Evolutionary conservation across 352 stramenopile genomes (phyloP).

Genomic region (Phytopythium boreale): DNA sequence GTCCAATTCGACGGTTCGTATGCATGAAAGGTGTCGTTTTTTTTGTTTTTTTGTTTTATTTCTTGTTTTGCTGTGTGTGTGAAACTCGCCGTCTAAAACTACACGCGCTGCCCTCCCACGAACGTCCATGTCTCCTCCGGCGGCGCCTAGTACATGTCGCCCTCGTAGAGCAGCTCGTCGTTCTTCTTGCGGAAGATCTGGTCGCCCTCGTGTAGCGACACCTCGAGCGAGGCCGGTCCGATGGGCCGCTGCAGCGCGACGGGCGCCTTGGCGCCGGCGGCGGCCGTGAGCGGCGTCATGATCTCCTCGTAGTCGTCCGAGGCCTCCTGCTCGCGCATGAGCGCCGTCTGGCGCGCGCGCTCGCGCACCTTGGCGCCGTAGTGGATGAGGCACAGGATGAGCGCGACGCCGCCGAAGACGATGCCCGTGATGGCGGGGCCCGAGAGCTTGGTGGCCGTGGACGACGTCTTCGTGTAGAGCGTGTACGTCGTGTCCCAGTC

Average conservation of each 20-base stretch:
- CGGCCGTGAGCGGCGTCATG: conserved; percentile 83
- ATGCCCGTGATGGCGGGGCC: conserved; percentile 73
- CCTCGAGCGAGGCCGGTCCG: conserved; percentile 60
- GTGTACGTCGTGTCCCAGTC: conserved; percentile 77
- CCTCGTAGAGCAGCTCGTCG: conserved; percentile 85
- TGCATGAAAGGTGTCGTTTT: not conserved
- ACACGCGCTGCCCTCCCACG: not conserved
- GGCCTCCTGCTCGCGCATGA: conserved; percentile 87
- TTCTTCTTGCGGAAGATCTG: conserved; percentile 86
- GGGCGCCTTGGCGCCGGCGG: conserved; percentile 56
- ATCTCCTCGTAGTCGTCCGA: conserved; percentile 90
- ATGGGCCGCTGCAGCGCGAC: conserved; percentile 63
- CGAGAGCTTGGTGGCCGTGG: conserved; percentile 52
- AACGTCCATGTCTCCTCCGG: not conserved
- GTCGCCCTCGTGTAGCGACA: conserved; percentile 85
- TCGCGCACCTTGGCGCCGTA: conserved; percentile 82
- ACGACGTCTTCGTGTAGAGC: conserved; percentile 53
- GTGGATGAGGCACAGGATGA: conserved; percentile 81
- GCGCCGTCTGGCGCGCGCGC: conserved; percentile 72
- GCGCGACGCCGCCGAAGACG: conserved; percentile 77
- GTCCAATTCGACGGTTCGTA: not conserved
- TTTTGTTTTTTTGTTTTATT: not conserved
- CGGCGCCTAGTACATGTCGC: conserved; percentile 85
- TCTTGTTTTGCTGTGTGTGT: not conserved
- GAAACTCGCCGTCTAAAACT: conserved; percentile 2